phyloP scores from a whole-genome alignment of 2,329 filamentous ascomycete species.

The Aureobasidium sp. region DNA sequence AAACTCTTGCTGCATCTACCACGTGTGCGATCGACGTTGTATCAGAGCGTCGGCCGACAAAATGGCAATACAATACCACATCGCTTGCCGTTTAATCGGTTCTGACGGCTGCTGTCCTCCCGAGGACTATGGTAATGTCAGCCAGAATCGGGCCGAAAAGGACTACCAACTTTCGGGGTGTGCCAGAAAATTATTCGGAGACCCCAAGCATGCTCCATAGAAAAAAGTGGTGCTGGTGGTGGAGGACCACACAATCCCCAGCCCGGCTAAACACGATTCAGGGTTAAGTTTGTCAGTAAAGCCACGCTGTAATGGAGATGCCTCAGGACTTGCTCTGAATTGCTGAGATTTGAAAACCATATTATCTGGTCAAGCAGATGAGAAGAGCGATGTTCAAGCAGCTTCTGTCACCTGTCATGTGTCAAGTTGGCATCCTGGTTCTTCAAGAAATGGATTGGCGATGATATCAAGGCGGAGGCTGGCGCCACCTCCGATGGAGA shows the following conservation, averaged over 20 bases:
- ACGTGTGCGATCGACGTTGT: background rate
- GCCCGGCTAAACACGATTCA: slow-evolving; percentile 2
- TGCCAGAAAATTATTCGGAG: slow-evolving; percentile 11
- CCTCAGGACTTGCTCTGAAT: background rate
- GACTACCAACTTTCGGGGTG: background rate
- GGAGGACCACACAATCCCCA: background rate
- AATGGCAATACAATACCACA: background rate
- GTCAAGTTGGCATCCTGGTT: background rate
- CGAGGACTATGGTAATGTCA: background rate
- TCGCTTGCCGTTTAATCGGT: background rate
- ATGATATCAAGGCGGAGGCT: background rate
- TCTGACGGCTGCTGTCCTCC: background rate
- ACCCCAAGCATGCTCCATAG: slow-evolving; percentile 1
- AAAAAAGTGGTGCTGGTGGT: slow-evolving; percentile 5
- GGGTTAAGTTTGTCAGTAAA: background rate
- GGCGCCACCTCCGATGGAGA: background rate
- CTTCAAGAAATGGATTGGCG: background rate
- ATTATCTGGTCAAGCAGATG: background rate
- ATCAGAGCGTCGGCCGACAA: background rate
- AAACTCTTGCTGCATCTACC: background rate
- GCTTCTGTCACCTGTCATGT: background rate
- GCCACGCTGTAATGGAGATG: slow-evolving; percentile 5
- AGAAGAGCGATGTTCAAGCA: background rate
- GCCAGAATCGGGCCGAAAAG: slow-evolving; percentile 8
- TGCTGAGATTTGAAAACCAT: too few species aligned